phyloP scores from a whole-genome alignment of 2,329 filamentous ascomycete genomes.

The Colletotrichum sp. region DNA sequence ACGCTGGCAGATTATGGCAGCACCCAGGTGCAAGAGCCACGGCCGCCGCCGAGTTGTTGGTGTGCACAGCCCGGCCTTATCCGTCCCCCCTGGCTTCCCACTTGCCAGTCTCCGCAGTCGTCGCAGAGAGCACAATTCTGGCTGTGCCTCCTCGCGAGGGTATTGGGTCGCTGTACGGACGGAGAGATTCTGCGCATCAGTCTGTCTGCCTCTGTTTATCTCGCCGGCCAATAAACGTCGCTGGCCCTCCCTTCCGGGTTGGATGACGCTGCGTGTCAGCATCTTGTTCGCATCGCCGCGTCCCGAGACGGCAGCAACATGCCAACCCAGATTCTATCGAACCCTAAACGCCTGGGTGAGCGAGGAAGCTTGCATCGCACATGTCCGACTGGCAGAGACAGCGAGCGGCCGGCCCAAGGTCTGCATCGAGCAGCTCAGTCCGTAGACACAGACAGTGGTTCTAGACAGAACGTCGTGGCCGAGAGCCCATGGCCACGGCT shows the following conservation, averaged over 20 bases:
- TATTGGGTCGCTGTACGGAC: neutral
- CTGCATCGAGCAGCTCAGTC: neutral
- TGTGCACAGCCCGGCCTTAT: slow-evolving; percentile 20
- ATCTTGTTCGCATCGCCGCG: slow-evolving; percentile 5
- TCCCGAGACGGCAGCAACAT: neutral
- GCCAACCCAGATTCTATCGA: slow-evolving; percentile 4
- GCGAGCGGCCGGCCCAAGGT: neutral
- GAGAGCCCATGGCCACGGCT: neutral
- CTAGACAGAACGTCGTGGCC: neutral
- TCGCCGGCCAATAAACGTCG: neutral
- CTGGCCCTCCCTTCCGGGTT: neutral
- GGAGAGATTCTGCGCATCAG: neutral
- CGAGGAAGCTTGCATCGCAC: slow-evolving; percentile 9
- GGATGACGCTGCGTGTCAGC: slow-evolving; percentile 3
- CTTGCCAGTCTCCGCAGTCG: neutral
- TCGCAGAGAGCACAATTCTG: neutral
- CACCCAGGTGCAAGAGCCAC: neutral
- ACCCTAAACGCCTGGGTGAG: neutral
- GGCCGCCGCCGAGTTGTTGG: neutral
- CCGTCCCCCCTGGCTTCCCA: neutral
- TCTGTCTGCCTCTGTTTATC: neutral
- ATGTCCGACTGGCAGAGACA: slow-evolving; percentile 5
- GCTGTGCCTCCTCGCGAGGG: neutral
- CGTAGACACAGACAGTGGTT: neutral
- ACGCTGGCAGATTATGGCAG: slow-evolving; percentile 12